A percentile compares a stretch with the other conserved stretches of the same genome.
phyloP scores from a whole-genome alignment of 768 basidiomycete genomes.

The Russula ochroleuca region DNA sequence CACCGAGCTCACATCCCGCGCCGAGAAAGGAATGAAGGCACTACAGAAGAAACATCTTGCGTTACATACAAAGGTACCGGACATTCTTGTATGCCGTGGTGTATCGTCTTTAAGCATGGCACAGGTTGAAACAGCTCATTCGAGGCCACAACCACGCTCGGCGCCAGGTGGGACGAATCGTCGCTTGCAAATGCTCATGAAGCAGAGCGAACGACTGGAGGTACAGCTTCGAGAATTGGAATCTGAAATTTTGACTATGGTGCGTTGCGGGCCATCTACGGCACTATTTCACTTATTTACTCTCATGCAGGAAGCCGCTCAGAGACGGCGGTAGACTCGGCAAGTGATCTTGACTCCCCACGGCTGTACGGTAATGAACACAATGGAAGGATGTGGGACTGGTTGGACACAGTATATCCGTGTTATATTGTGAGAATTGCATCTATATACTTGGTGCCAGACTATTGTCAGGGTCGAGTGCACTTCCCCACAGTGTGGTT shows the following conservation, averaged over 20 bases:
- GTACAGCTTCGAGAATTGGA: constrained; percentile 56
- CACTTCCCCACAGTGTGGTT: not conserved
- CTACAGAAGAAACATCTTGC: constrained; percentile 59
- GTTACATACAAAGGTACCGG: constrained; percentile 58
- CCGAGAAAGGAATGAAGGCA: constrained; percentile 60
- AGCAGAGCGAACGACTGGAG: constrained; percentile 65
- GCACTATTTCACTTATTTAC: not conserved
- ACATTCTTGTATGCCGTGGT: not conserved
- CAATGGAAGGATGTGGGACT: not conserved
- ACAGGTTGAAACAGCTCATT: constrained; percentile 52
- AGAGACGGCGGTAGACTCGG: constrained; percentile 21
- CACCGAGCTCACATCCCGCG: constrained; percentile 63
- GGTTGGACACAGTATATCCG: too few relatives aligned
- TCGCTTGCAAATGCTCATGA: constrained; percentile 57
- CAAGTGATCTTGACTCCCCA: not conserved
- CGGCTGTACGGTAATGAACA: not conserved
- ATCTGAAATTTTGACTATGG: constrained; percentile 57
- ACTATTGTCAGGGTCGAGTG: not conserved
- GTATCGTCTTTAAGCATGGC: not conserved
- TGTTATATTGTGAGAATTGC: not conserved
- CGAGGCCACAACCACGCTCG: constrained; percentile 39
- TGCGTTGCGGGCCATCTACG: constrained; percentile 30
- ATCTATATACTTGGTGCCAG: not conserved
- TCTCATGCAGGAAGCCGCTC: constrained; percentile 23
- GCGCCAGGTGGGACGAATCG: constrained; percentile 52